Evolutionary conservation across 805 yeast genomes (phyloP).

Genomic region (Candida takata): DNA sequence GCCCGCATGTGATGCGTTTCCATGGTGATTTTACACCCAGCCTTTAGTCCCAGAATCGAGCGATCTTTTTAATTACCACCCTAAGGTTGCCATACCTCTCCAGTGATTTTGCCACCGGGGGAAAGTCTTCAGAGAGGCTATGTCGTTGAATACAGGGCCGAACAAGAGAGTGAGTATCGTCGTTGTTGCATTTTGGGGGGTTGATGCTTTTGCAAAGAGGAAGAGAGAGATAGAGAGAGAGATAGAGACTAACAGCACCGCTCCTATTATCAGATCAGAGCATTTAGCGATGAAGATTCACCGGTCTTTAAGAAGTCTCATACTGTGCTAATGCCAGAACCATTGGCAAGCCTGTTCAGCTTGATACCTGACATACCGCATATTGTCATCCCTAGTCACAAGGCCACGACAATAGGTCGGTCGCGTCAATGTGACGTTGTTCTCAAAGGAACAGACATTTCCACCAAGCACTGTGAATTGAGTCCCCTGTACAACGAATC

Average conservation of each 20-base stretch:
- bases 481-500: conserved; percentile 33
- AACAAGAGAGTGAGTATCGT: conserved; percentile 14
- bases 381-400: conserved; percentile 26
- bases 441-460: conserved; percentile 51
- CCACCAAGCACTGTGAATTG: conserved; percentile 57
- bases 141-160: conserved; percentile 8
- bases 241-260: background rate
- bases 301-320: conserved; percentile 13
- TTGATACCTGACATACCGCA: conserved; percentile 12
- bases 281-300: conserved; percentile 9
- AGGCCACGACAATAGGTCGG: conserved; percentile 40
- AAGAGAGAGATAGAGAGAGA: too few relatives aligned
- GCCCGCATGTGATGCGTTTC: too few relatives aligned
- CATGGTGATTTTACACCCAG: too few relatives aligned
- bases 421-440: conserved; percentile 53
- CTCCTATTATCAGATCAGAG: background rate
- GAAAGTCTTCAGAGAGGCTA: too few relatives aligned
- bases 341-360: conserved; percentile 15
- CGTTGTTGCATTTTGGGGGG: too few relatives aligned
- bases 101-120: too few relatives aligned
- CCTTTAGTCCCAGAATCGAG: too few relatives aligned
- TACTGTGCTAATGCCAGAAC: conserved; percentile 6
- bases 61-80: too few relatives aligned
- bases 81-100: too few relatives aligned
- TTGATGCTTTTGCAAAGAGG: too few relatives aligned